These are phyloP conservation scores for Trametes pubescens DNA, from an alignment of 1,284 basidiomycete genomes.

Conservation along the genomic window DNA sequence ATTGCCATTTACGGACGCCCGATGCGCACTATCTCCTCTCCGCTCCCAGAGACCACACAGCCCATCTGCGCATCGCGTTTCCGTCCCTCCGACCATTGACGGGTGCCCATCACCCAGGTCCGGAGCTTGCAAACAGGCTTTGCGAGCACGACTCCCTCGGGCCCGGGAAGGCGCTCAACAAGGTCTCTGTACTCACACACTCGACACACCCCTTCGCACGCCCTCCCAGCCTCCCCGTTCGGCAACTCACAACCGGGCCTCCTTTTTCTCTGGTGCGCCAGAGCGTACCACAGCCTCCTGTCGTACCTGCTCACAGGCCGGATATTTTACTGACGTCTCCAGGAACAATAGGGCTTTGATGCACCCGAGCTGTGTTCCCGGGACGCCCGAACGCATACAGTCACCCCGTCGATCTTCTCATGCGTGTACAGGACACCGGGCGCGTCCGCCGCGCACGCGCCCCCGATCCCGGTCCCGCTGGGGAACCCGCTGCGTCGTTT, in stretches of 20 bases:
- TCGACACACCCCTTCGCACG: constrained; percentile 15
- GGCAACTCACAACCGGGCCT: constrained; percentile 15
- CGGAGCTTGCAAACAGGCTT: constrained; percentile 14
- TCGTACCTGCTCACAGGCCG: constrained; percentile 9
- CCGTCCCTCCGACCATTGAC: neutral
- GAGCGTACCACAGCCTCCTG: neutral
- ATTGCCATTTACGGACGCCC: neutral
- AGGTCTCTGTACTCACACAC: constrained; percentile 10
- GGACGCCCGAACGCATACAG: constrained; percentile 12
- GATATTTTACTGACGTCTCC: neutral
- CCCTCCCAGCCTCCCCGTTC: neutral
- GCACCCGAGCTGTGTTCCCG: constrained; percentile 11
- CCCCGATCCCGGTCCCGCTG: constrained; percentile 10
- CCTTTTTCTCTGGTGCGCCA: constrained; percentile 17
- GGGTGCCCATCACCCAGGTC: neutral
- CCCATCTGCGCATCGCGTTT: constrained; percentile 6
- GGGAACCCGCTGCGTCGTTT: constrained; percentile 12
- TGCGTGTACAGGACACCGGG: constrained; percentile 1
- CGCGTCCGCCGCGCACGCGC: neutral
- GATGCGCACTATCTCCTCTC: neutral
- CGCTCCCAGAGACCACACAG: neutral
- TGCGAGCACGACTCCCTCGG: constrained; percentile 1
- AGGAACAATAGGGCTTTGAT: neutral
- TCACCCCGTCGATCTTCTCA: constrained; percentile 14
- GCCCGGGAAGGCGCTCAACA: neutral